Conservation (phyloP, 164 flowering plant species). For the Aristolochia fimbriata region DNA sequence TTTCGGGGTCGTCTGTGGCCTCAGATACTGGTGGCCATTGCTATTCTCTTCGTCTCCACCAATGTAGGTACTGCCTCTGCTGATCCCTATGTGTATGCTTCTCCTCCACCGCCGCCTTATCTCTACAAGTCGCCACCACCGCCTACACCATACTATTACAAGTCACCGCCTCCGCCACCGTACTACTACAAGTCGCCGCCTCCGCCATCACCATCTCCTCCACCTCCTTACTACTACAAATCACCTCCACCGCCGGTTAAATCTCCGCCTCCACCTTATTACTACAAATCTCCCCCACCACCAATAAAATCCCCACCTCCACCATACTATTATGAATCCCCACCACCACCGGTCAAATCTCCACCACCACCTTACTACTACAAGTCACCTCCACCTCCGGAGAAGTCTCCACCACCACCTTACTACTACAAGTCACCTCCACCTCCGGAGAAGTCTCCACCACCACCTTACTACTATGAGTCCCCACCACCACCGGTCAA, state of each 20-base stretch:
- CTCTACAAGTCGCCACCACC: conserved; percentile 19
- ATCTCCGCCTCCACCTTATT: conserved; percentile 18
- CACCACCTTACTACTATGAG: conserved; percentile 13
- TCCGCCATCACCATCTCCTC: conserved; percentile 7
- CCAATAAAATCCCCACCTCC: conserved; percentile 20
- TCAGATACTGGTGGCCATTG: conserved; percentile 2
- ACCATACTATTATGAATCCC: conserved; percentile 23
- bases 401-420: conserved; percentile 17
- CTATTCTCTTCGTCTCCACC: conserved; percentile 2
- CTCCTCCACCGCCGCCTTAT: conserved; percentile 29
- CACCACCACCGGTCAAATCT: conserved; percentile 18
- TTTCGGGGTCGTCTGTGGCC: conserved; percentile 8
- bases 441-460: conserved; percentile 12
- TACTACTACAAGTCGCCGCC: conserved; percentile 23
- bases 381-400: conserved; percentile 16
- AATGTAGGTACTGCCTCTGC: conserved; percentile 1
- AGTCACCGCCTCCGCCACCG: conserved; percentile 16
- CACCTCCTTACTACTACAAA: conserved; percentile 23
- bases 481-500: conserved; percentile 25
- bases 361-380: conserved; percentile 26
- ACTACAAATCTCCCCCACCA: conserved; percentile 20
- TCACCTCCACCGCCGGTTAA: conserved; percentile 21
- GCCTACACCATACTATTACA: conserved; percentile 31
- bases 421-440: conserved; percentile 19
- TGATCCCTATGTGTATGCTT: conserved; percentile 5